Evolutionary conservation across 2,329 filamentous ascomycete species (phyloP).

Genomic region (Trichoderma brevicompactum): DNA sequence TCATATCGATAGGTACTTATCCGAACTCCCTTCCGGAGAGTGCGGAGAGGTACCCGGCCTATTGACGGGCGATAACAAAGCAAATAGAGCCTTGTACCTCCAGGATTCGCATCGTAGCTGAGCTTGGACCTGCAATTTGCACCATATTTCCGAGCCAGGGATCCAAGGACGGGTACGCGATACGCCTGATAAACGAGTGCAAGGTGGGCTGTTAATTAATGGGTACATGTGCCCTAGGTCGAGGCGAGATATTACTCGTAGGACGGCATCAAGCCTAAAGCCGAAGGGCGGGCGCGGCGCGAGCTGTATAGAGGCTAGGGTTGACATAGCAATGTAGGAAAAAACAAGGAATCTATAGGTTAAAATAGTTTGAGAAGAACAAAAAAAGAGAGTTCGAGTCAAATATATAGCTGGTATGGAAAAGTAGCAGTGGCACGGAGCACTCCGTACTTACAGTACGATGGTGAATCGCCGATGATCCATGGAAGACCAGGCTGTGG

Average conservation of each 20-base stretch:
- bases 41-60: no score
- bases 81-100: background rate
- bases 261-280: slow-evolving; percentile 30
- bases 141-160: slow-evolving; percentile 19
- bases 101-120: background rate
- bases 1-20: background rate
- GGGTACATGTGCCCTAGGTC: slow-evolving; percentile 21
- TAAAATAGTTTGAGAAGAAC: no score
- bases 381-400: no score
- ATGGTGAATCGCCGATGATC: no score
- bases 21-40: no score
- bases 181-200: slow-evolving; percentile 23
- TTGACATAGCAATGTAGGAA: no score
- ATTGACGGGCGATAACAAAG: no score
- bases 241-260: slow-evolving; percentile 8
- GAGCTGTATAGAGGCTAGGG: background rate
- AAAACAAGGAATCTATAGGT: no score
- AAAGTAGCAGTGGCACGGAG: no score
- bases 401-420: no score
- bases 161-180: slow-evolving; percentile 17
- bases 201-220: slow-evolving; percentile 33
- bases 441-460: no score
- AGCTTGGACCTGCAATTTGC: slow-evolving; percentile 24
- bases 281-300: slow-evolving; percentile 23
- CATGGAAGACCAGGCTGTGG: no score